These are phyloP conservation scores for Venturia effusa DNA, from an alignment of 2,329 filamentous ascomycete species.

Conservation along the genomic window DNA sequence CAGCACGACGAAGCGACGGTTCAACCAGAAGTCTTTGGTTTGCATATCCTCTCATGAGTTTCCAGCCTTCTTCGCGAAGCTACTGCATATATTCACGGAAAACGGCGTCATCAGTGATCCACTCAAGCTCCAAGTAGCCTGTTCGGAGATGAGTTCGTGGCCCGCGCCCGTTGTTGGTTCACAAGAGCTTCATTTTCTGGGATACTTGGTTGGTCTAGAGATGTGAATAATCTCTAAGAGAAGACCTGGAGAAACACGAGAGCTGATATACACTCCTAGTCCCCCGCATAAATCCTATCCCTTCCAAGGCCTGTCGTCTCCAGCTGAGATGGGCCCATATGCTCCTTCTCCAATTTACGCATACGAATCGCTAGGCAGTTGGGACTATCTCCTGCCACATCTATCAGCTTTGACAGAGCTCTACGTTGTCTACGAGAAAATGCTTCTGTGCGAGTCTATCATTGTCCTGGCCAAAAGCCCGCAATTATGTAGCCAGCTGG, in stretches of 20 bases:
- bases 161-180: conserved; percentile 24
- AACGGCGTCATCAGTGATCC: conserved; percentile 28
- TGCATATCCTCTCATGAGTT: conserved; percentile 32
- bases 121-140: conserved; percentile 26
- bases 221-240: conserved; percentile 17
- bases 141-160: conserved; percentile 27
- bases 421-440: conserved; percentile 29
- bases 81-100: conserved; percentile 27
- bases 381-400: conserved; percentile 28
- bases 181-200: conserved; percentile 29
- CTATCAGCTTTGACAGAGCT: conserved; percentile 31
- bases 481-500: conserved; percentile 28
- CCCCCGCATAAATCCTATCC: conserved; percentile 30
- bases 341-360: conserved; percentile 24
- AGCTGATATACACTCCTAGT: conserved; percentile 12
- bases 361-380: conserved; percentile 29
- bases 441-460: conserved; percentile 29
- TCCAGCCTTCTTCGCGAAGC: conserved; percentile 23
- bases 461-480: conserved; percentile 31
- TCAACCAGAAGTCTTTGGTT: conserved; percentile 30
- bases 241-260: not conserved
- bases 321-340: conserved; percentile 16
- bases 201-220: conserved; percentile 25
- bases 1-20: conserved; percentile 29
- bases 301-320: conserved; percentile 24